Evolutionary conservation across 345 rosid species (phyloP), one percentile per base, ranked within the genome.

Genomic region (Eucalyptus sp.): DNA sequence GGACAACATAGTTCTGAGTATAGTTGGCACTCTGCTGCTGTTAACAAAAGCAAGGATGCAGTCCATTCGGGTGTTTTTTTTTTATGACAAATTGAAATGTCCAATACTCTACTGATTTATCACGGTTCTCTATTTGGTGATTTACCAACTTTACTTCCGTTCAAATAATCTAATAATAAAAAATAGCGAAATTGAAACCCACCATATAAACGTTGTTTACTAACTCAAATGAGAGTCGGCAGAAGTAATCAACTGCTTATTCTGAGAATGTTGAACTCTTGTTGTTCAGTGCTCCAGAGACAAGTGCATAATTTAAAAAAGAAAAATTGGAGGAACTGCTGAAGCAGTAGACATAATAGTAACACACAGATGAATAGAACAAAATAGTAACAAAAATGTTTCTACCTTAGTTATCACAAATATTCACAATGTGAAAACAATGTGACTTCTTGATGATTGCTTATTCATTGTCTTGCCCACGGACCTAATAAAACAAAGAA

Each of bases 381-480:
- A 84, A n/a, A 13, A 85, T 18, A 86, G 29, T n/a, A n/a, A n/a
- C 41, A 64, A 71, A 44, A 17, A 2, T 29, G 3, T 86, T 43
- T 37, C 31, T 87, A 96, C 98, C 98, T 96, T 98, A 80, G 96
- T 97, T 27, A 93, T 92, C 68, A 98, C 96, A 49, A 91, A 94
- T 88, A 98, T 96, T 71, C 97, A 89, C 91, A 95, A 92, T 50
- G 99, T 97, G 89, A 98, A 96, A 44, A 98, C 98, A 90, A 97
- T 94, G 86, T 95, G 97, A 48, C 98, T 96, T 88, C 98, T 92
- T 44, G 96, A 96, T 20, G 96, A 96, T 83, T 95, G 94, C 89
- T 96, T 96, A 46, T 96, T 98, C 99, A 98, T 98, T 5, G 99
- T 97, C 94, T 91, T 93, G 37, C 99, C 97, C 43, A 97, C 96